Evolutionary conservation across 164 flowering plant genomes (phyloP).

Genomic region (Cinnamomum micranthum): DNA sequence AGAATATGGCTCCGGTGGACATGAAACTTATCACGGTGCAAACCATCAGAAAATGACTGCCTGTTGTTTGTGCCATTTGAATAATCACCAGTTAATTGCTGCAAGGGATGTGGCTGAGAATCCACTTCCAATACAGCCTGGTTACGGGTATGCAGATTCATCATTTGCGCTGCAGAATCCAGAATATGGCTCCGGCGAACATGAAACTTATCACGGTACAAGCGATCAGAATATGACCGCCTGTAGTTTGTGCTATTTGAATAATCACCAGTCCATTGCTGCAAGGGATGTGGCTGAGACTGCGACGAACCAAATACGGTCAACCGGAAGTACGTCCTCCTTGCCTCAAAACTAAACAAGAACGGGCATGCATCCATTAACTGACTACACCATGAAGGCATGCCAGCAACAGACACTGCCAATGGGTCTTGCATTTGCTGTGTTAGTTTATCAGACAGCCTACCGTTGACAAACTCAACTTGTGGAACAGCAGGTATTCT

Average conservation of each 20-base stretch:
- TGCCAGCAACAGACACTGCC: slow-evolving; percentile 50
- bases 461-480: slow-evolving; percentile 66
- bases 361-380: slow-evolving; percentile 71
- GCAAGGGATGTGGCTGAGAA: slow-evolving; percentile 17
- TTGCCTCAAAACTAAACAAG: slow-evolving; percentile 76
- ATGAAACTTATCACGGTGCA: slow-evolving; percentile 66
- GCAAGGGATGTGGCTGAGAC: slow-evolving; percentile 19
- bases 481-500: slow-evolving; percentile 36
- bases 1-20: slow-evolving; percentile 53
- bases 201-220: slow-evolving; percentile 66
- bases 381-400: slow-evolving; percentile 85
- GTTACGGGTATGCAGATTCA: slow-evolving; percentile 46
- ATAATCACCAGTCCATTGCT: slow-evolving; percentile 18
- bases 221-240: slow-evolving; percentile 22
- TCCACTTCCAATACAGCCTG: slow-evolving; percentile 68
- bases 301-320: slow-evolving; percentile 42
- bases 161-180: slow-evolving; percentile 72
- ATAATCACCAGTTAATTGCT: slow-evolving; percentile 18
- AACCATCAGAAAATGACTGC: slow-evolving; percentile 22
- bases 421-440: slow-evolving; percentile 82
- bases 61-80: slow-evolving; percentile 36
- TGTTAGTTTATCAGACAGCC: slow-evolving; percentile 79
- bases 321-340: slow-evolving; percentile 65
- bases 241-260: slow-evolving; percentile 36
- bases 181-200: slow-evolving; percentile 51